Conservation (phyloP, 495 filamentous ascomycete species). For the Astrothelium macrocarpum region DNA sequence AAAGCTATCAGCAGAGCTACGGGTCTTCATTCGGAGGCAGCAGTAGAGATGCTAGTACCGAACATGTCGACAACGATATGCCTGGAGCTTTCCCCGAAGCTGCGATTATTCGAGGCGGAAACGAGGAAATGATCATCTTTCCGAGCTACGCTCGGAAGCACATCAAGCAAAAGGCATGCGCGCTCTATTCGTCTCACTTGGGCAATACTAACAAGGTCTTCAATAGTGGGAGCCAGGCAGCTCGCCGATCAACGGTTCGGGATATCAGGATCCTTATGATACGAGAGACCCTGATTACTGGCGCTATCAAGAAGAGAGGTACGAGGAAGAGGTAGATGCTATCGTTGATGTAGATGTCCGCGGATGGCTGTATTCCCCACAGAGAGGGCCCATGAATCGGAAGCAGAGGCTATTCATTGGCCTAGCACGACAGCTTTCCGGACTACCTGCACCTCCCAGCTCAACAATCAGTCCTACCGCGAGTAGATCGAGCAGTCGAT, state of each 20-base stretch:
- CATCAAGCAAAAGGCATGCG: slow-evolving; percentile 36
- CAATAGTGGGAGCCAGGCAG: slow-evolving; percentile 22
- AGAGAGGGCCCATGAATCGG: slow-evolving; percentile 73
- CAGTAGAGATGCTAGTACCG: slow-evolving; percentile 44
- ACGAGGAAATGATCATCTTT: slow-evolving; percentile 90
- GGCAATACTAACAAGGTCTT: slow-evolving; percentile 9
- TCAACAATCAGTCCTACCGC: slow-evolving; percentile 23
- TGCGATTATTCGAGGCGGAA: slow-evolving; percentile 62
- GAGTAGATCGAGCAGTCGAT: slow-evolving; percentile 27
- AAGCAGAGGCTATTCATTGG: slow-evolving; percentile 81
- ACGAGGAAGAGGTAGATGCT: slow-evolving; percentile 60
- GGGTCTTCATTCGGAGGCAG: slow-evolving; percentile 43
- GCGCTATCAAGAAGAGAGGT: slow-evolving; percentile 55
- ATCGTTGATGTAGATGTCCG: slow-evolving; percentile 88
- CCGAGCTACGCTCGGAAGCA: slow-evolving; percentile 78
- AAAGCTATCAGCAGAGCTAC: slow-evolving; percentile 53
- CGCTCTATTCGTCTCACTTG: not conserved
- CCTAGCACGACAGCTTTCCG: slow-evolving; percentile 72
- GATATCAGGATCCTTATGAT: slow-evolving; percentile 28
- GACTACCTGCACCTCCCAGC: slow-evolving; percentile 59
- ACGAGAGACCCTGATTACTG: slow-evolving; percentile 56
- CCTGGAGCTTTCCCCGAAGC: slow-evolving; percentile 74
- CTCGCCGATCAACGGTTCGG: slow-evolving; percentile 17
- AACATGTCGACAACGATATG: slow-evolving; percentile 11
- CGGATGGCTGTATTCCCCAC: slow-evolving; percentile 87